Percentiles rank a stretch among this genome's conserved stretches.
Evolutionary conservation across 257 asterid genomes (phyloP).

Genomic region (Nicotiana knightiana): DNA sequence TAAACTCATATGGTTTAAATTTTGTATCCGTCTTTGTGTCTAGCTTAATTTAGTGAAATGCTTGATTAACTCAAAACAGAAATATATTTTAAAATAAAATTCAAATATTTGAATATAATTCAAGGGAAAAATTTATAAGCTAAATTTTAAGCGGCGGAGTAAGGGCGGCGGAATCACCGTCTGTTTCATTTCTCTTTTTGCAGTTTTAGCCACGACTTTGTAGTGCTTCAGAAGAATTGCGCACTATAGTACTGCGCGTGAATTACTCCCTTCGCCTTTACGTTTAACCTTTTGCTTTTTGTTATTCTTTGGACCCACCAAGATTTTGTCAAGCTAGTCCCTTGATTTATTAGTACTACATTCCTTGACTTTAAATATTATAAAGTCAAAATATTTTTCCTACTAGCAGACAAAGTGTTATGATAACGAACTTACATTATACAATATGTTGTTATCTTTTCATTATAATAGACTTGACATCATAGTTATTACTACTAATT

Average conservation of each 20-base stretch:
- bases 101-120: neutral
- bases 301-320: slow-evolving; percentile 46
- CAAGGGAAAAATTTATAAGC: neutral
- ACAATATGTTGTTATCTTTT: neutral
- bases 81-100: neutral
- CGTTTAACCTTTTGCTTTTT: slow-evolving; percentile 31
- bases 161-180: neutral
- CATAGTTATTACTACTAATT: neutral
- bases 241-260: slow-evolving; percentile 48
- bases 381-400: neutral
- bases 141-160: neutral
- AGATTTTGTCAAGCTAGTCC: slow-evolving; percentile 20
- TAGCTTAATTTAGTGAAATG: neutral
- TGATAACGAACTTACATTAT: neutral
- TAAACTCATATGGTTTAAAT: no score
- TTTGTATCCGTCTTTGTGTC: fast-evolving
- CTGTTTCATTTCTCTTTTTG: neutral
- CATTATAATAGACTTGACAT: neutral
- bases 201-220: slow-evolving; percentile 35
- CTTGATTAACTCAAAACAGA: no score
- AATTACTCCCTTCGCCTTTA: slow-evolving; percentile 15
- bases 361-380: neutral
- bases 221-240: slow-evolving; percentile 26
- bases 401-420: neutral
- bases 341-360: neutral